Evolutionary conservation across 164 flowering plant species (phyloP), one percentile per base, ranked within the genome.

Genomic region (Buxus sempervirens): DNA sequence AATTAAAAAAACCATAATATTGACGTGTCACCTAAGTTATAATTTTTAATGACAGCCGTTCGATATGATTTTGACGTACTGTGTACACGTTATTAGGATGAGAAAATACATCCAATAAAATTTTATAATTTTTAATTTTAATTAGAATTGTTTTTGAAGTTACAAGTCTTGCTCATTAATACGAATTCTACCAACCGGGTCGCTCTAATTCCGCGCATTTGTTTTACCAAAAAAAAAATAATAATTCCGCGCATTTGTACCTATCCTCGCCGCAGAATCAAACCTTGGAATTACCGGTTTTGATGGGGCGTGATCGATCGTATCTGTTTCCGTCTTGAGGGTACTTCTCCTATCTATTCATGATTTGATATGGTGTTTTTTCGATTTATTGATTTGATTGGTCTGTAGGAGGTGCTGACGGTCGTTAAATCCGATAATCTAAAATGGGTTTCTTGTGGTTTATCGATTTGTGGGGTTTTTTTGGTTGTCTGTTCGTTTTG

Each of bases 211-310:
- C 69, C 66, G 75, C 73, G 57, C 63, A 13, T 62, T 70, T 56
- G 20, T 66, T n/a, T n/a, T n/a, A n/a, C n/a, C n/a, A n/a, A n/a
- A n/a, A n/a, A n/a, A n/a, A n/a, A n/a, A n/a, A n/a, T n/a, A n/a
- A n/a, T 54, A 68, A 61, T 68, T 67, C 69, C 66, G 75, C 73
- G 57, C 63, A 13, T 62, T 70, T 56, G 20, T 66, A 56, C 68
- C 74, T 72, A 72, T 78, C 67, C 70, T 78, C 73, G 78, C 78
- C 77, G 64, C 69, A 65, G 62, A 58, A 67, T 73, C 76, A 66
- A 49, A 66, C 2, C 26, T 49, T n/a, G 66, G 25, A 49, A 49
- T 27, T n/a, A 21, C 5, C 13, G 51, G 51, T 15, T 45, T 45
- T 15, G 5, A 15, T 45, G 16, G 51, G 12, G 51, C 51, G 13